Percentiles rank a stretch among this genome's conserved stretches.
These are phyloP conservation scores for Pythium angustatum DNA, from an alignment of 352 stramenopile species.

Conservation along the genomic window DNA sequence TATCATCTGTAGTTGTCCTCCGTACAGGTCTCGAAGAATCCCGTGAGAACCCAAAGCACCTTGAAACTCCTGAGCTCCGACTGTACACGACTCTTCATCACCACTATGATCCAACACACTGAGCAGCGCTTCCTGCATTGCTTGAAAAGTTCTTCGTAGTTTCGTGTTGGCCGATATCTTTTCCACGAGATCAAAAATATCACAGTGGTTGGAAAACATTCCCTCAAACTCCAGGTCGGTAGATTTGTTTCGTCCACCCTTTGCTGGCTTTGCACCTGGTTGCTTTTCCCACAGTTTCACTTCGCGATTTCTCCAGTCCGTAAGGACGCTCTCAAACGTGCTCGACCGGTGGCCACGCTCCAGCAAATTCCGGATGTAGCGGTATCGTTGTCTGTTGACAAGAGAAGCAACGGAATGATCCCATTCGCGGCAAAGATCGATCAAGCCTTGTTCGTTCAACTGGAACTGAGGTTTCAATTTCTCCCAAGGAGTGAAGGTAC, in stretches of 20 bases:
- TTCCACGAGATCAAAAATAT: too few species aligned
- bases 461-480: not conserved
- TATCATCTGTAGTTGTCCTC: too few species aligned
- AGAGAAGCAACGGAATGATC: slow-evolving; percentile 3
- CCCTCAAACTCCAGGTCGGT: not conserved
- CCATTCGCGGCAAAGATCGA: not conserved
- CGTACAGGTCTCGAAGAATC: too few species aligned
- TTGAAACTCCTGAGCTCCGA: too few species aligned
- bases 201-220: not conserved
- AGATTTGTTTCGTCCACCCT: not conserved
- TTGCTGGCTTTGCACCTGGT: not conserved
- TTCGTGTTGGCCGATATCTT: too few species aligned
- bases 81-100: too few species aligned
- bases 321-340: not conserved
- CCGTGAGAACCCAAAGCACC: too few species aligned
- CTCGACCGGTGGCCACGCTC: not conserved
- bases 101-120: not conserved
- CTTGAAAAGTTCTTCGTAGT: too few species aligned
- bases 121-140: too few species aligned
- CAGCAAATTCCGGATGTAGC: not conserved
- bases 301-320: slow-evolving; percentile 16
- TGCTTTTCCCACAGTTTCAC: slow-evolving; percentile 7
- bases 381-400: slow-evolving; percentile 10
- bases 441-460: not conserved
- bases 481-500: slow-evolving; percentile 5